A percentile compares a stretch with the other conserved stretches of the same genome.
Evolutionary conservation across 345 rosid species (phyloP).

Genomic region (Psidium friedrichsthalianum): DNA sequence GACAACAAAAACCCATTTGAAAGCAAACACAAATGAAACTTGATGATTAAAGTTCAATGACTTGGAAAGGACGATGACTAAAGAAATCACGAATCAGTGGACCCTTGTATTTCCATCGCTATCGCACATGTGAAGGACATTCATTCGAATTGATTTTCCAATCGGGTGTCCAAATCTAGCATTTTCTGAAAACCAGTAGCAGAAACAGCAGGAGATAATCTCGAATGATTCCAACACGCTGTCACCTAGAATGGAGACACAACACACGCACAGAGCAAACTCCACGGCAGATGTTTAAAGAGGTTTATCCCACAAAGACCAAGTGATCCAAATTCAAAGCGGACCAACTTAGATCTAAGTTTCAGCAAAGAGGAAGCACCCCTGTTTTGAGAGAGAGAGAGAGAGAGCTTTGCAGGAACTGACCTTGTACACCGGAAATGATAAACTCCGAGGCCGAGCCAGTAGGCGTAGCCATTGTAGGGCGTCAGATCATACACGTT

Average conservation of each 20-base stretch:
- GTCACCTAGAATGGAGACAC: not conserved
- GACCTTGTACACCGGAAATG: constrained; percentile 99
- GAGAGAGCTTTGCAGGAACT: not conserved
- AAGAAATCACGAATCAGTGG: not conserved
- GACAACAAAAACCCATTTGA: not conserved
- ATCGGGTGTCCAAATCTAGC: not conserved
- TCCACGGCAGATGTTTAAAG: not conserved
- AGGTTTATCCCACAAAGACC: not conserved
- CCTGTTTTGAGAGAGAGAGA: not conserved
- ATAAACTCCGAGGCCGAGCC: constrained; percentile 96
- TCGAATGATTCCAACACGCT: not conserved
- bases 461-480: constrained; percentile 86
- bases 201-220: not conserved
- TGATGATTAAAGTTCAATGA: not conserved
- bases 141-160: not conserved
- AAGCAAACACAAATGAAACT: not conserved
- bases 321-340: not conserved
- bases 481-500: constrained; percentile 97
- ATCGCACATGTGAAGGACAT: not conserved
- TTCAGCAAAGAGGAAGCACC: not conserved
- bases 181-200: not conserved
- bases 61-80: not conserved
- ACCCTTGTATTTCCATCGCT: not conserved
- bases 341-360: not conserved
- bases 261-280: not conserved